phyloP scores from a whole-genome alignment of 2,329 filamentous ascomycete genomes.

The Sordariomycetes sp. region DNA sequence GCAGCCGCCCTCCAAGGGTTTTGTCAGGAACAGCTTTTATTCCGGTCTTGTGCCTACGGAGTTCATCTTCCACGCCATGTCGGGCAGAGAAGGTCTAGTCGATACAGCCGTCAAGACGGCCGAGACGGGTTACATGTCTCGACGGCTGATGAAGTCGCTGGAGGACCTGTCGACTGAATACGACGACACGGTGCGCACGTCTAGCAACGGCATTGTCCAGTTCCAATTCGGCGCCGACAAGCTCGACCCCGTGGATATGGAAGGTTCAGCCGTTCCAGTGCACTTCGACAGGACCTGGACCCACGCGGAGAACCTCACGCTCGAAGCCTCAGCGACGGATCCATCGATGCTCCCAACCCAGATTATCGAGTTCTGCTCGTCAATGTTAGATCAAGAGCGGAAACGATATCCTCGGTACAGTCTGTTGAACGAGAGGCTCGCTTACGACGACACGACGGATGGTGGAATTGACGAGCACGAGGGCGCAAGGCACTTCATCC shows the following conservation, averaged over 20 bases:
- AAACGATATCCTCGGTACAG: slow-evolving; percentile 47
- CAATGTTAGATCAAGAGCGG: slow-evolving; percentile 55
- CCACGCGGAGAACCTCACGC: slow-evolving; percentile 64
- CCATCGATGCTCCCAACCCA: slow-evolving; percentile 59
- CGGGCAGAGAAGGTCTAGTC: slow-evolving; percentile 92
- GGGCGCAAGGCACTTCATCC: slow-evolving; percentile 69
- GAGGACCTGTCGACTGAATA: slow-evolving; percentile 92
- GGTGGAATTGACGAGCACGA: slow-evolving; percentile 66
- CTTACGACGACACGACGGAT: slow-evolving; percentile 57
- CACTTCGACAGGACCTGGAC: slow-evolving; percentile 86
- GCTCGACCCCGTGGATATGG: slow-evolving; percentile 94
- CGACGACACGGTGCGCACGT: slow-evolving; percentile 88
- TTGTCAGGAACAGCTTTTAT: slow-evolving; percentile 96
- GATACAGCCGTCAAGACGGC: slow-evolving; percentile 99
- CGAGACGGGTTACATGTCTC: slow-evolving; percentile 98
- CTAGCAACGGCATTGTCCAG: slow-evolving; percentile 77
- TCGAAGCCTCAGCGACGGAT: slow-evolving; percentile 55
- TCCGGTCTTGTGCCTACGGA: slow-evolving; percentile 80
- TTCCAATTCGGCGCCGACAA: slow-evolving; percentile 97
- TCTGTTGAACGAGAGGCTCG: slow-evolving; percentile 48
- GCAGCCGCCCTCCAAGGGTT: slow-evolving; percentile 89
- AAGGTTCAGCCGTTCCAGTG: slow-evolving; percentile 83
- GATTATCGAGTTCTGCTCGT: slow-evolving; percentile 54
- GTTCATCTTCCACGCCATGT: slow-evolving; percentile 97
- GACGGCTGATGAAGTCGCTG: slow-evolving; percentile 92